A percentile compares a stretch with the other conserved stretches of the same genome.
Conservation (phyloP, 345 rosid genomes). For the Eucalyptus cladocalyx region DNA sequence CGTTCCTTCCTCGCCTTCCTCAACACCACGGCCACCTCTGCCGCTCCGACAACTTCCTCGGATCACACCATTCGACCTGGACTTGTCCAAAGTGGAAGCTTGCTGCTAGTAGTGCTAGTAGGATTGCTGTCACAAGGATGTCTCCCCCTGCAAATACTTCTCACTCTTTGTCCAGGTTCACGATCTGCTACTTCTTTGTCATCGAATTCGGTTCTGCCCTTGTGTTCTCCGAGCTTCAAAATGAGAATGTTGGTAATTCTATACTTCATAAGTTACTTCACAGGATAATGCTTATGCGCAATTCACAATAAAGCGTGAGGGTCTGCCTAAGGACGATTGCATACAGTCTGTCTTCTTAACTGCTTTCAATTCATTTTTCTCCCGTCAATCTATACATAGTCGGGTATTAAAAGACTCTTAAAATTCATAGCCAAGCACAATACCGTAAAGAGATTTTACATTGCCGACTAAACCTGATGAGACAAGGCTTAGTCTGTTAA, state of each 20-base stretch:
- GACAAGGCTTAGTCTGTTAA: background rate
- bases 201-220: background rate
- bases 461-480: background rate
- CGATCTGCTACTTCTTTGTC: background rate
- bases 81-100: background rate
- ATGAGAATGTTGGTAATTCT: background rate
- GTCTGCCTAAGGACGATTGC: background rate
- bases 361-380: background rate
- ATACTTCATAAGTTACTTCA: background rate
- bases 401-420: background rate
- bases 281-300: background rate
- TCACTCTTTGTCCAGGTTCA: background rate
- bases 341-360: background rate
- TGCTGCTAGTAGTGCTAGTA: background rate
- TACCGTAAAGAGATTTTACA: background rate
- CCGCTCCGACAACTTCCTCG: background rate
- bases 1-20: background rate
- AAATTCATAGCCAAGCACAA: background rate
- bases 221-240: background rate
- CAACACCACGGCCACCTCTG: background rate
- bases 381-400: background rate
- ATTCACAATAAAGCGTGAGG: background rate
- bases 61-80: background rate
- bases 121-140: background rate
- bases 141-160: background rate